phyloP scores from a whole-genome alignment of 2,329 filamentous ascomycete species.

The Salinomyces thailandicus region DNA sequence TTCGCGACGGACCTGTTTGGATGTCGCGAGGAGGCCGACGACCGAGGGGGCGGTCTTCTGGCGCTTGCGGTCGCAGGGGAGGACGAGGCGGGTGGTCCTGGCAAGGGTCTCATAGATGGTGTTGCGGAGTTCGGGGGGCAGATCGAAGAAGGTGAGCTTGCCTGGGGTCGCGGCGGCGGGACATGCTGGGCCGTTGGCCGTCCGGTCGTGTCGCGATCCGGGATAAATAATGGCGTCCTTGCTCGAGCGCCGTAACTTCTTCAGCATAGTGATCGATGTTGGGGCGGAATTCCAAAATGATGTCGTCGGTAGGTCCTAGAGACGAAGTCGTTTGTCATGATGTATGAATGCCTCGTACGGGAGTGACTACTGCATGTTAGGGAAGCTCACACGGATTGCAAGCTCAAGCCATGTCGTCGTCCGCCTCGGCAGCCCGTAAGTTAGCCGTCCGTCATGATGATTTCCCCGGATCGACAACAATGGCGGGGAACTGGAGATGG shows the following conservation, averaged over 20 bases:
- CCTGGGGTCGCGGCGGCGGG: constrained; percentile 1
- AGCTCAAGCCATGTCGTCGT: too few species aligned
- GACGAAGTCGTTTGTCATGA: too few species aligned
- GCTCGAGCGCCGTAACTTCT: constrained; percentile 13
- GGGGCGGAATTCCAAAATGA: too few species aligned
- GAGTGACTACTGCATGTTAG: too few species aligned
- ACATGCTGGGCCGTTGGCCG: constrained; percentile 6
- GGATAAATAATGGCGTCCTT: constrained; percentile 6
- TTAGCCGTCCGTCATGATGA: too few species aligned
- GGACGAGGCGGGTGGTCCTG: constrained; percentile 8
- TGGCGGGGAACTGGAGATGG: too few species aligned
- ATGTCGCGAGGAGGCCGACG: constrained; percentile 19
- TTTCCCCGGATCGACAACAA: too few species aligned
- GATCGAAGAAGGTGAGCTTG: constrained; percentile 18
- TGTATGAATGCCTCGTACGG: too few species aligned
- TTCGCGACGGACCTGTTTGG: constrained; percentile 15
- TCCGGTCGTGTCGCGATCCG: background rate
- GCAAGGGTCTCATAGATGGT: constrained; percentile 18
- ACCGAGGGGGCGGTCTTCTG: constrained; percentile 3
- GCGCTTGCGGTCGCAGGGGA: constrained; percentile 5
- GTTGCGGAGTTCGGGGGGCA: constrained; percentile 24
- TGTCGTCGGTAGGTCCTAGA: too few species aligned
- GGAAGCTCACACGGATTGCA: too few species aligned
- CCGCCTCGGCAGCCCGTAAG: too few species aligned
- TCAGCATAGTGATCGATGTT: too few species aligned